These are phyloP conservation scores for Xerocomus spinulosus DNA, from an alignment of 768 basidiomycete species.

Conservation along the genomic window DNA sequence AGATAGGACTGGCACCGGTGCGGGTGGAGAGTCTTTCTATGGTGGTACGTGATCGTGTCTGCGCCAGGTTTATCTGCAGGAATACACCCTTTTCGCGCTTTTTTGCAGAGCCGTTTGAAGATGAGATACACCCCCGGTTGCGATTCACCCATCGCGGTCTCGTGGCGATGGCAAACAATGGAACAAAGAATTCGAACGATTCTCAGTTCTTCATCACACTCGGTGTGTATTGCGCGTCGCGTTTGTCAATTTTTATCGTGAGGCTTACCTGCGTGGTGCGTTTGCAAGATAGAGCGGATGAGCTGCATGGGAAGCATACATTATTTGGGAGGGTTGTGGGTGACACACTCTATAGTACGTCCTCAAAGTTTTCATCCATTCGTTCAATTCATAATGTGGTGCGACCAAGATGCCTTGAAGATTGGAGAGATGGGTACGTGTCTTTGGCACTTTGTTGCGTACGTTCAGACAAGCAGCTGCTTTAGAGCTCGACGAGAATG, in stretches of 20 bases:
- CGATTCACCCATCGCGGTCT: slow-evolving; percentile 87
- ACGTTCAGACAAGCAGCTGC: not conserved
- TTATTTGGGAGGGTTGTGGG: slow-evolving; percentile 88
- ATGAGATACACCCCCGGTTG: slow-evolving; percentile 90
- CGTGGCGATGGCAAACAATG: slow-evolving; percentile 91
- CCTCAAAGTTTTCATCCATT: not conserved
- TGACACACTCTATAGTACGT: slow-evolving; percentile 85
- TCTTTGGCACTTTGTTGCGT: not conserved
- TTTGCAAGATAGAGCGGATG: slow-evolving; percentile 75
- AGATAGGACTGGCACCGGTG: slow-evolving; percentile 87
- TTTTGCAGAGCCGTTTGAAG: slow-evolving; percentile 77
- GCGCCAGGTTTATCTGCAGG: not conserved
- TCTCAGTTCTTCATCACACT: slow-evolving; percentile 96
- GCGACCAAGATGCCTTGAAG: slow-evolving; percentile 72
- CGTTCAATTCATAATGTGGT: not conserved
- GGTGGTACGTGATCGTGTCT: slow-evolving; percentile 53
- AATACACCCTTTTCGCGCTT: not conserved
- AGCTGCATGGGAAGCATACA: slow-evolving; percentile 91
- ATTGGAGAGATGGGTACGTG: slow-evolving; percentile 81
- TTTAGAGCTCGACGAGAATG: slow-evolving; percentile 67
- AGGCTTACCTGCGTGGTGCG: not conserved
- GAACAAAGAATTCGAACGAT: slow-evolving; percentile 82
- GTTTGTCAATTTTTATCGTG: not conserved
- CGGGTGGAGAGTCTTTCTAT: slow-evolving; percentile 91
- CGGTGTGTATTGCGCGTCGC: slow-evolving; percentile 41